Evolutionary conservation across 257 asterid species (phyloP), one percentile per base, ranked within the genome.

Genomic region (Petunia axillaris): DNA sequence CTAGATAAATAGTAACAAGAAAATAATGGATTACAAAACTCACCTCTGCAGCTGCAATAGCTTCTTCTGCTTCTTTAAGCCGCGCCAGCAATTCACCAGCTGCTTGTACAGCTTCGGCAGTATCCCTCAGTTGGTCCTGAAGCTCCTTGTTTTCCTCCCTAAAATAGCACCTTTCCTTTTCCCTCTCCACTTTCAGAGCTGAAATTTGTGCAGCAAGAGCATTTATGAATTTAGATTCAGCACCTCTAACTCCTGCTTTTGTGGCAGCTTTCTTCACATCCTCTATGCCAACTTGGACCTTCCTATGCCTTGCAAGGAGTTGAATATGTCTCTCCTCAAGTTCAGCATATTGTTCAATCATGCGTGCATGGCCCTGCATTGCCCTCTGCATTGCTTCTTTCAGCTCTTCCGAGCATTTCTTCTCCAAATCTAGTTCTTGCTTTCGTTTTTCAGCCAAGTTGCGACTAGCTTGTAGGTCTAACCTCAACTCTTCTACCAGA

Each of bases 351-450:
- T 94, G 98, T 84, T 96, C 99, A 46, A 96, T 94, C 99, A 96
- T 94, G 83, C 99, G 96, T 62, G 98, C 98, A 85, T 96, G 99
- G 83, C 99, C 97, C 76, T 96, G 97, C 97, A 96, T 92, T 66
- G 99, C 98, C 95, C 94, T 85, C 89, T 91, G 97, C 97, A 96
- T 91, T 80, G 98, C 99, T 89, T 96, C 99, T 86, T 93, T 92
- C 74, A 94, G 93, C 91, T 96, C 99, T 75, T 96, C 97, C 1
- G 90, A 90, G 82, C 98, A 94, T 86, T 91, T 89, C 83, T 84
- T 96, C 86, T 96, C 98, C 82, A 87, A 86, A 15, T 87, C 92
- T 66, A 96, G 86, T 85, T 92, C 99, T 78, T 90, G 95, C 88
- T 87, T 94, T 91, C 92, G 95, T 87, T 87, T 91, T 78, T 87